Evolutionary conservation across 2,329 filamentous ascomycete species (phyloP).

Genomic region (Arthrinium phaeospermum): DNA sequence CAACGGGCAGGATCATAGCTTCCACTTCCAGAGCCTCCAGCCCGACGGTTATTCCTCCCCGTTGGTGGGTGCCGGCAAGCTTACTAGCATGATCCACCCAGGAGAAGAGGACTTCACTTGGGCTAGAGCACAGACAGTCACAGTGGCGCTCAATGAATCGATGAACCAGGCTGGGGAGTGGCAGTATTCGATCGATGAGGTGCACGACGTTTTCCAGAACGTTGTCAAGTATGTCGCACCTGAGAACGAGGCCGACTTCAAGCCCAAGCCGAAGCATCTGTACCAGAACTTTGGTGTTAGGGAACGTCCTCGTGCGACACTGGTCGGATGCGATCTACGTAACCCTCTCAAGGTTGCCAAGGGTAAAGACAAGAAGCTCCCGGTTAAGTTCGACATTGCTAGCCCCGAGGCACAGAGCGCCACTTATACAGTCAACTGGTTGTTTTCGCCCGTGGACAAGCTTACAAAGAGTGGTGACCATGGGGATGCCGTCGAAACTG

Average conservation of each 20-base stretch:
- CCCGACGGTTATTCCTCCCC: constrained; percentile 86
- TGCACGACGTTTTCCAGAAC: constrained; percentile 90
- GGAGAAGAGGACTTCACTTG: constrained; percentile 75
- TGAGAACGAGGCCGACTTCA: constrained; percentile 72
- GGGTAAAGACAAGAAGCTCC: constrained; percentile 70
- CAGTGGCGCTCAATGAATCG: constrained; percentile 88
- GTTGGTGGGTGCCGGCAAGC: constrained; percentile 65
- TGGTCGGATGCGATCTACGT: constrained; percentile 78
- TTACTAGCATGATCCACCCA: constrained; percentile 61
- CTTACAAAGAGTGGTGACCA: constrained; percentile 75
- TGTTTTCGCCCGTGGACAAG: constrained; percentile 77
- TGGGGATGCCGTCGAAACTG: constrained; percentile 61
- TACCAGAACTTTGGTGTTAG: constrained; percentile 84
- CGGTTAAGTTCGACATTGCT: constrained; percentile 71
- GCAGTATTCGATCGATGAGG: constrained; percentile 90
- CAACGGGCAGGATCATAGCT: constrained; percentile 81
- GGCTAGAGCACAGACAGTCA: constrained; percentile 77
- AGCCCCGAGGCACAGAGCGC: constrained; percentile 65
- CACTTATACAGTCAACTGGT: constrained; percentile 77
- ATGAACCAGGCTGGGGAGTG: constrained; percentile 80
- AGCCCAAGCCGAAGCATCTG: constrained; percentile 65
- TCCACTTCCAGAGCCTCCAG: constrained; percentile 92
- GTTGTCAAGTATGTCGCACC: constrained; percentile 73
- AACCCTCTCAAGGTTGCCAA: constrained; percentile 84
- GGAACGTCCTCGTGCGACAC: constrained; percentile 77